phyloP scores from a whole-genome alignment of 1,139 yeast species.

The Hyphopichia khmerensis region DNA sequence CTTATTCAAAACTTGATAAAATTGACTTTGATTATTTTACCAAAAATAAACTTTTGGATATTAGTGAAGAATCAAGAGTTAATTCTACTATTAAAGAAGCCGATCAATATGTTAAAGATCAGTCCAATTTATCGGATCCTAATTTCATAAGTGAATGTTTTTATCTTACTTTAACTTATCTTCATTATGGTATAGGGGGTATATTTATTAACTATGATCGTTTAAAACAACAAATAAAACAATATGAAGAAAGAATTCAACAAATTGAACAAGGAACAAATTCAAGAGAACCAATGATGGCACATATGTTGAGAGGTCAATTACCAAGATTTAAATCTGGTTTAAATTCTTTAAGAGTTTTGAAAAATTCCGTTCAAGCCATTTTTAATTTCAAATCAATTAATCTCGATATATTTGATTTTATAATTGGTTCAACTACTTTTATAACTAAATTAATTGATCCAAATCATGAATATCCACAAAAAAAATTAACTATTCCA shows the following conservation, averaged over 20 bases:
- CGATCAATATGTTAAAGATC: conserved; percentile 44
- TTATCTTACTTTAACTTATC: conserved; percentile 71
- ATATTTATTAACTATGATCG: conserved; percentile 57
- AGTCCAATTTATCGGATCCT: conserved; percentile 29
- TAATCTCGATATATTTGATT: conserved; percentile 71
- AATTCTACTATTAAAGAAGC: conserved; percentile 75
- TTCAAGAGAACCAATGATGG: conserved; percentile 24
- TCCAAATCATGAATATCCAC: conserved; percentile 66
- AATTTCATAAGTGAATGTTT: conserved; percentile 91
- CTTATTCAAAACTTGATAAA: conserved; percentile 64
- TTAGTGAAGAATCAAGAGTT: conserved; percentile 79
- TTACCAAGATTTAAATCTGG: conserved; percentile 46
- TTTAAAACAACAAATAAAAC: conserved; percentile 51
- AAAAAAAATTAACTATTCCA: conserved; percentile 56
- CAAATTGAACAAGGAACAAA: conserved; percentile 32
- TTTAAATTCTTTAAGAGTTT: conserved; percentile 39
- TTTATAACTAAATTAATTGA: conserved; percentile 73
- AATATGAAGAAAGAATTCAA: conserved; percentile 51
- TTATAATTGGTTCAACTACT: conserved; percentile 70
- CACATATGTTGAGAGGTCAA: conserved; percentile 33
- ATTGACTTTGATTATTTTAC: conserved; percentile 68
- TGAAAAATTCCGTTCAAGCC: conserved; percentile 56
- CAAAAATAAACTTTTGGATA: conserved; percentile 52
- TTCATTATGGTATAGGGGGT: conserved; percentile 91
- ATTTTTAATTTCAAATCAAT: conserved; percentile 54